A percentile compares a stretch with the other conserved stretches of the same genome.
Evolutionary conservation across 2,329 filamentous ascomycete species (phyloP).

Genomic region (Penicillium sp.): DNA sequence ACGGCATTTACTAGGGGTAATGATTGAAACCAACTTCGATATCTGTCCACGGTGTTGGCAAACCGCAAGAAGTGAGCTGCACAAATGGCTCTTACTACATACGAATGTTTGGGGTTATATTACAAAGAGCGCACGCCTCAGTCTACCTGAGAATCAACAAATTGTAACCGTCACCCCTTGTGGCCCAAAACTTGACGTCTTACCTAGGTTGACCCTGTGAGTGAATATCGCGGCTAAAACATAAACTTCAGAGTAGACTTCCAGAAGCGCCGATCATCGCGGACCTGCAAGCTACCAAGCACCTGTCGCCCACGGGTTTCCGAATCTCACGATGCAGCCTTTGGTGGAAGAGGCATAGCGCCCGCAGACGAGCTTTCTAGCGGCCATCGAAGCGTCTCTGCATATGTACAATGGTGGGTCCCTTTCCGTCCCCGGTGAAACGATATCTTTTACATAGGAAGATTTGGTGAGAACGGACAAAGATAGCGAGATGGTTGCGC

Average conservation of each 20-base stretch:
- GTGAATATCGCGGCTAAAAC: neutral
- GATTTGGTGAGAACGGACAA: conserved; percentile 15
- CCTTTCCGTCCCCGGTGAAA: neutral
- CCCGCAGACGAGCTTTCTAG: conserved; percentile 1
- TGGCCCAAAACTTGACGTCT: neutral
- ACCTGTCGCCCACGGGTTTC: neutral
- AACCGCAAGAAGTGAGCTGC: no score
- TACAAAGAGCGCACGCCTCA: no score
- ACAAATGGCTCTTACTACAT: no score
- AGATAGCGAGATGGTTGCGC: conserved; percentile 15
- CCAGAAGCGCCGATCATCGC: conserved; percentile 10
- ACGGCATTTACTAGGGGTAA: no score
- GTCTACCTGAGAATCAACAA: neutral
- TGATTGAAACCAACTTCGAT: no score
- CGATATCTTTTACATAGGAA: conserved; percentile 19
- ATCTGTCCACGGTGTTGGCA: no score
- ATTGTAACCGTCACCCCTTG: neutral
- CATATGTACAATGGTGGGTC: neutral
- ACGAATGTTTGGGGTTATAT: no score
- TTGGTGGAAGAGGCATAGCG: conserved; percentile 1
- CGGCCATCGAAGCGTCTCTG: neutral
- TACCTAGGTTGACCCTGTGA: neutral
- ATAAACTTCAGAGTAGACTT: neutral
- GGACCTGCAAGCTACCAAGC: conserved; percentile 4
- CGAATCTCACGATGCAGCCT: neutral